Evolutionary conservation across 129 eudicot species (phyloP).

Genomic region (Escallonia rubra): DNA sequence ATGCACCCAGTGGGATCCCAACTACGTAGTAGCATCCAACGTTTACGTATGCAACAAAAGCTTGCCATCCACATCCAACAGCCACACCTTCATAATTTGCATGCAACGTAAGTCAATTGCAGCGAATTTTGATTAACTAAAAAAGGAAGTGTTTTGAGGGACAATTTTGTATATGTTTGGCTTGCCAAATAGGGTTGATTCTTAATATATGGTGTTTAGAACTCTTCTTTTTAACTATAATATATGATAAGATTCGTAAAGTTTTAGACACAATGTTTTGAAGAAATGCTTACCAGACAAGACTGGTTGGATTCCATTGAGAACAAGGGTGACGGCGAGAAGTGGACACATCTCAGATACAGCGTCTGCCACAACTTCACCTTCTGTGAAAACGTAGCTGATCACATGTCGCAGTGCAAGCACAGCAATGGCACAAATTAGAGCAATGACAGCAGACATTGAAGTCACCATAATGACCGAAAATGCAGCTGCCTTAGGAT

Average conservation of each 20-base stretch:
- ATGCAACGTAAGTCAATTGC: background rate
- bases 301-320: constrained; percentile 31
- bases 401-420: constrained; percentile 15
- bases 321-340: constrained; percentile 13
- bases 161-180: no score
- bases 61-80: constrained; percentile 28
- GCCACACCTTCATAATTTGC: constrained; percentile 15
- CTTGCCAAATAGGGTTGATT: no score
- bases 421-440: background rate
- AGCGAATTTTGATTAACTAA: background rate
- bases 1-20: constrained; percentile 18
- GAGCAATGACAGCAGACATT: constrained; percentile 2
- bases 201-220: no score
- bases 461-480: constrained; percentile 18
- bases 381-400: constrained; percentile 24
- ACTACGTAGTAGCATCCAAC: constrained; percentile 18
- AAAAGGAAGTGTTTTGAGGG: background rate
- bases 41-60: constrained; percentile 20
- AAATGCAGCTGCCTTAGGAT: constrained; percentile 24
- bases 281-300: constrained; percentile 17
- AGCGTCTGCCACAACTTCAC: constrained; percentile 26
- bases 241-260: no score
- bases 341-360: constrained; percentile 25
- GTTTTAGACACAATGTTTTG: background rate
- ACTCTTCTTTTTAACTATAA: no score